Evolutionary conservation across 345 rosid species (phyloP).

Genomic region (Brassica carinata): DNA sequence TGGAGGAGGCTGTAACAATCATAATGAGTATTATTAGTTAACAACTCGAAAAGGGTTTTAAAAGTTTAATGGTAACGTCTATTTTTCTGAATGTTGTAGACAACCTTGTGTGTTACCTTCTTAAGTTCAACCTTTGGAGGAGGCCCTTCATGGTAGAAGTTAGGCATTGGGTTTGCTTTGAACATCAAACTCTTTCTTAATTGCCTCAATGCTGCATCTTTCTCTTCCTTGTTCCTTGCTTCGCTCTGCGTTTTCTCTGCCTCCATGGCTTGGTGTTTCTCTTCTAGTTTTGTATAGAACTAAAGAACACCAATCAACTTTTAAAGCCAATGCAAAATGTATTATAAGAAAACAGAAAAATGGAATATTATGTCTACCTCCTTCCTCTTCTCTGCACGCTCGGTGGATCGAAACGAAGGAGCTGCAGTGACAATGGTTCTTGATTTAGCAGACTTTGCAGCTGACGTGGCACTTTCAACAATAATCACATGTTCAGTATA

Average conservation of each 20-base stretch:
- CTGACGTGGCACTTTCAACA: slow-evolving; percentile 54
- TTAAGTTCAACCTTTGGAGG: slow-evolving; percentile 84
- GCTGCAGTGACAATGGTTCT: slow-evolving; percentile 51
- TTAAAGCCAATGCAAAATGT: background rate
- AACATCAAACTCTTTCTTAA: slow-evolving; percentile 75
- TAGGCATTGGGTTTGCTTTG: slow-evolving; percentile 89
- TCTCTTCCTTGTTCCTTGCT: slow-evolving; percentile 88
- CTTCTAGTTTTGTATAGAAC: slow-evolving; percentile 81
- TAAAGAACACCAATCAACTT: slow-evolving; percentile 40
- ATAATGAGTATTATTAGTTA: background rate
- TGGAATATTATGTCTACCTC: slow-evolving; percentile 54
- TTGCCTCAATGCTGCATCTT: slow-evolving; percentile 74
- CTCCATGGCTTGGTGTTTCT: slow-evolving; percentile 83
- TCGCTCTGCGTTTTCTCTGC: slow-evolving; percentile 74
- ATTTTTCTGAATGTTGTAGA: slow-evolving; percentile 17
- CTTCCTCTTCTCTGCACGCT: slow-evolving; percentile 81
- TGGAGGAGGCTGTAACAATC: slow-evolving; percentile 64
- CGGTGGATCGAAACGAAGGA: slow-evolving; percentile 73
- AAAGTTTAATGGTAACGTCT: background rate
- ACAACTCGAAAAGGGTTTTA: background rate
- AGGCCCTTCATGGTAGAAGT: slow-evolving; percentile 84
- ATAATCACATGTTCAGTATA: too few relatives aligned
- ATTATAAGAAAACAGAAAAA: background rate
- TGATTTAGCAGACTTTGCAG: slow-evolving; percentile 53
- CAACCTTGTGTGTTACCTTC: slow-evolving; percentile 65